phyloP scores from a whole-genome alignment of 2,329 filamentous ascomycete species.

The Pestalotiopsis sp. region DNA sequence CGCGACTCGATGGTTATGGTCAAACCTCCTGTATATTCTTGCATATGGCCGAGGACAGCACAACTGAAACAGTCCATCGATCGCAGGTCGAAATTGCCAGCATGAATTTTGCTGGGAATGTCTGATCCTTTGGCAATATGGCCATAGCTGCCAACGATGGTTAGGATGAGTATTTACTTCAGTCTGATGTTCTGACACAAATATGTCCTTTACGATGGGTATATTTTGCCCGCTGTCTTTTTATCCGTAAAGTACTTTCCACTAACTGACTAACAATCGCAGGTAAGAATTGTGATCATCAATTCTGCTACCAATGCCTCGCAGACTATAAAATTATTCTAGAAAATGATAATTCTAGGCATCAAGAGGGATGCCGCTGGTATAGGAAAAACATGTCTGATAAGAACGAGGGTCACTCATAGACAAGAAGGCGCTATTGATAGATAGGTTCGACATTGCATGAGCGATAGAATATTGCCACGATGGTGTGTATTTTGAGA shows the following conservation, averaged over 20 bases:
- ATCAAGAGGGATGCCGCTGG: background rate
- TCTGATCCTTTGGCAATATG: background rate
- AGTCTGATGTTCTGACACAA: background rate
- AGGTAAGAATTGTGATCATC: background rate
- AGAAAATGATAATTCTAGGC: background rate
- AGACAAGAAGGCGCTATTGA: background rate
- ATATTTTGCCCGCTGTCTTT: background rate
- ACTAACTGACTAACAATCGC: background rate
- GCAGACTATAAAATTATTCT: background rate
- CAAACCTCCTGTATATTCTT: background rate
- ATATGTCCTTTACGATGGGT: background rate
- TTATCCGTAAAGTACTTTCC: background rate
- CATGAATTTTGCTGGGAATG: conserved; percentile 21
- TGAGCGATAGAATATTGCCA: background rate
- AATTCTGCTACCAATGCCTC: background rate
- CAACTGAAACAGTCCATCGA: background rate
- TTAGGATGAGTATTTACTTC: background rate
- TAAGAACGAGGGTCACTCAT: background rate
- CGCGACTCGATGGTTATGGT: background rate
- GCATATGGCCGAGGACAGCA: background rate
- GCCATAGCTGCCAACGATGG: background rate
- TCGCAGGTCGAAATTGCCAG: conserved; percentile 13
- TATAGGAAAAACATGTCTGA: background rate
- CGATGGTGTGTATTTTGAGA: background rate
- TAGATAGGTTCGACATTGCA: background rate